Base-by-base conservation (phyloP, 345 rosid species). In the Chamaenerion angustifolium region DNA sequence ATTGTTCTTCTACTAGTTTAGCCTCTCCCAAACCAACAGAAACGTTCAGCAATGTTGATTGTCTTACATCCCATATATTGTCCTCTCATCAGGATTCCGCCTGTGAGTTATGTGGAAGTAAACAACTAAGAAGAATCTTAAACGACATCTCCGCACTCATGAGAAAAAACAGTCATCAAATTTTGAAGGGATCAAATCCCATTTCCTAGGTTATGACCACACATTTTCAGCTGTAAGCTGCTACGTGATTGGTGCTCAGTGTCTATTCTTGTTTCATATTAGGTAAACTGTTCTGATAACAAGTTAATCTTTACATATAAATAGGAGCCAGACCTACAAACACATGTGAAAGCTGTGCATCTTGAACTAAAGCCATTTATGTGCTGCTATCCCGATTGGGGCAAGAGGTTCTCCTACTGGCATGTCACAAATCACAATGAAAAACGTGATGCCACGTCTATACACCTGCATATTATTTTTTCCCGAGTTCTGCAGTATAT, bases 371-470 rank as follows among this genome's bases (percentile, higher is more conserved):
- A 60, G 18, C 78, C 82, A 7, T 90, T 70, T 66, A 52, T 64
- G 1, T 80, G 96, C 21, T 61, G 89, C 16, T 63, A 76, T 56
- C 51, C 72, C 10, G 77, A 71, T 13, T 90, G 98, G 58, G 82
- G 75, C 42, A 69, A 56, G 87, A 80, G 69, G 56, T 87, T 87
- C 58, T 64, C 85, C 7, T 90, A 67, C 72, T 83, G 80, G 63
- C 98, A 90, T 43, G 89, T 87, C 6, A 76, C 93, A 56, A 79
- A 75, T 62, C 73, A 76, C 5, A 95, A 80, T 17, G 96, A 92
- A 78, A 80, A 16, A 64, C 81, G 0, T 73, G 71, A 1, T 27
- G 63, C 52, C 95, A 86, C 51, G 11, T 70, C 16, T 86, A 75
- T 47, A 46, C 74, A 46, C 64, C 74, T 17, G 92, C 83, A 72